A percentile compares a stretch with the other conserved stretches of the same genome.
phyloP scores from a whole-genome alignment of 23 red algal species.

The Gracilaria domingensis region DNA sequence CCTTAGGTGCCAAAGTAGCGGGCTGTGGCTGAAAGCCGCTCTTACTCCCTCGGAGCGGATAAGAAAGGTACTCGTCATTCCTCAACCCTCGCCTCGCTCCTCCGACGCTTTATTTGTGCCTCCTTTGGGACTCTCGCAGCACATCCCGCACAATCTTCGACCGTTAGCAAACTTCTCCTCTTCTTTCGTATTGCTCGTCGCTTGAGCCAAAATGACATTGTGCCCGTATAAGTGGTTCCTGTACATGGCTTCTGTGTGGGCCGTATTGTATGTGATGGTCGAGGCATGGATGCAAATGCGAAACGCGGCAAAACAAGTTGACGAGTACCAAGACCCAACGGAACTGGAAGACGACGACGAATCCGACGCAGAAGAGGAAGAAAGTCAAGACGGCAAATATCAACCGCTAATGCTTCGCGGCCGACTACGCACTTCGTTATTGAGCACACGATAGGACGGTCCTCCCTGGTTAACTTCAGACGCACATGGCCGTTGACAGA shows the following conservation, averaged over 20 bases:
- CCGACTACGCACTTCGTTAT: neutral
- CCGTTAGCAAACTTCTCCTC: neutral
- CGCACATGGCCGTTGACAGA: neutral
- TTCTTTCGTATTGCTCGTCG: neutral
- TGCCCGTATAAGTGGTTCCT: conserved; percentile 79
- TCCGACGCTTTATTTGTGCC: neutral
- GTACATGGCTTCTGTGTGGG: conserved; percentile 68
- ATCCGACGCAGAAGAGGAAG: conserved; percentile 41
- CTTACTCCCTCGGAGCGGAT: too few species aligned
- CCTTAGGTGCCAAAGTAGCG: neutral
- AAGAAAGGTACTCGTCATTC: too few species aligned
- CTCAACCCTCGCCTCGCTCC: neutral
- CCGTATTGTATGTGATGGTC: conserved; percentile 62
- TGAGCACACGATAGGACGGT: neutral
- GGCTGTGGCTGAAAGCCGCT: too few species aligned
- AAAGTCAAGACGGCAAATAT: neutral
- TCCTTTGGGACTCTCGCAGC: neutral
- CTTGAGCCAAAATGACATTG: conserved; percentile 61
- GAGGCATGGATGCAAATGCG: conserved; percentile 59
- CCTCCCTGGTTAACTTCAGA: neutral
- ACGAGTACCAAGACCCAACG: neutral
- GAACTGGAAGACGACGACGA: conserved; percentile 17
- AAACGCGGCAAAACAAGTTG: conserved; percentile 13
- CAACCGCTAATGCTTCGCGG: neutral
- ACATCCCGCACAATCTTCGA: neutral